Base-by-base conservation (phyloP, 2,329 filamentous ascomycete species). In the Fusarium begoniae region DNA sequence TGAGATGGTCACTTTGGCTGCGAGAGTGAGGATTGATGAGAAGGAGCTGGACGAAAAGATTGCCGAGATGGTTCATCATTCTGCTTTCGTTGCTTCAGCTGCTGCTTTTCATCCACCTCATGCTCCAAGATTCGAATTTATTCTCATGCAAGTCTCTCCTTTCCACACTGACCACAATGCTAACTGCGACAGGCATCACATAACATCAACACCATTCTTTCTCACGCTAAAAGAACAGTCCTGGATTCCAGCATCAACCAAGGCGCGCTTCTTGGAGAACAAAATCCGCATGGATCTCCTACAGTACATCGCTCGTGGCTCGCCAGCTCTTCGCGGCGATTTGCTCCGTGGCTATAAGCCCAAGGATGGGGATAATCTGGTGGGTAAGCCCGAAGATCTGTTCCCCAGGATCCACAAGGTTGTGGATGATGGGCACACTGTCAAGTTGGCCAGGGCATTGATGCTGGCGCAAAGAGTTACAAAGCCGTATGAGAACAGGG, bases 81-180 rank as follows among this genome's bases (percentile, higher is more conserved):
- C 86, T 24, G 85, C 88, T 1, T 88, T 84, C 65, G 81, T 87
- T 38, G 84, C 86, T 5, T 81, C 85, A 1, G 81, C 84, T 2
- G 89, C 91, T 2, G 90, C 94, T 0, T 88, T 93, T 75, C 85
- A 88, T 37, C 89, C 89, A 0, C 85, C 86, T 3, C 93, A 95
- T 79, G 81, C 86, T 28, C 85, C 92, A 56, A 95, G 93, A 80
- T 90, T 94, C 80, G 95, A 98, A 80, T 98, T 98, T 81, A 96
- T 92, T 84, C 74, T 90, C 63, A 88, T 89, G 88, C 87, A 75
- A 81, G 87, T 70, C 13, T 24, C 20, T 10, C 22, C 17, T 40
- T 8, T 28, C n/a, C 26, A 26, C 17, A 24, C 28, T 6, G 6
- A 14, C 10, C 13, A 15, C 32, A 10, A 11, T 61, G 22, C 67